These are phyloP conservation scores for Holtermanniella nyarrowii DNA, from an alignment of 768 basidiomycete species.

Conservation along the genomic window DNA sequence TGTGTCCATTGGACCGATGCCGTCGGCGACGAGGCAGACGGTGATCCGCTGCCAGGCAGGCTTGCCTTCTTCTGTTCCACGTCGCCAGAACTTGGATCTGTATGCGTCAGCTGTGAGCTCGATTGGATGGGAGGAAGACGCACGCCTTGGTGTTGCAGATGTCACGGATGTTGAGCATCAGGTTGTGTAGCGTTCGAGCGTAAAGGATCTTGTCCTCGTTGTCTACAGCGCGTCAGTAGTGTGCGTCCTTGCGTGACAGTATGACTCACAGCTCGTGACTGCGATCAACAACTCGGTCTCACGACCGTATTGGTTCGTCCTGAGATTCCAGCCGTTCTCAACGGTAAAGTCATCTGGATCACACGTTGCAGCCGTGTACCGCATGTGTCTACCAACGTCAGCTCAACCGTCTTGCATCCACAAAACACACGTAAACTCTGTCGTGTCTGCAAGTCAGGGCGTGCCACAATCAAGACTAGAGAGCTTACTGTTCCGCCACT, in stretches of 20 bases:
- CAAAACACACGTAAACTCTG: slow-evolving; percentile 74
- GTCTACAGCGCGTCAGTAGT: slow-evolving; percentile 70
- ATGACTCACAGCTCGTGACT: slow-evolving; percentile 53
- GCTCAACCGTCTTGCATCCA: neutral
- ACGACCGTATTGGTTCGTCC: slow-evolving; percentile 73
- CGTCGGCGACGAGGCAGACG: slow-evolving; percentile 72
- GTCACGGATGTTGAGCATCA: slow-evolving; percentile 94
- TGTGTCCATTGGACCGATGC: slow-evolving; percentile 91
- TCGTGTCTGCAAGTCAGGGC: slow-evolving; percentile 44
- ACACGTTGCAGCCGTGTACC: slow-evolving; percentile 80
- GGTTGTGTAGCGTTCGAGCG: slow-evolving; percentile 68
- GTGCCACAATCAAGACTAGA: neutral
- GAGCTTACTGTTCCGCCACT: slow-evolving; percentile 49
- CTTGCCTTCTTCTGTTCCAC: slow-evolving; percentile 20
- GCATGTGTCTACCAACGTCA: slow-evolving; percentile 50
- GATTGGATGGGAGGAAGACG: slow-evolving; percentile 1
- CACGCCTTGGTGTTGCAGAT: slow-evolving; percentile 93
- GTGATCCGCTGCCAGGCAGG: slow-evolving; percentile 77
- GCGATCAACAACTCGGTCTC: slow-evolving; percentile 89
- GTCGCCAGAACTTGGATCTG: slow-evolving; percentile 35
- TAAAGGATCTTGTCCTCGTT: slow-evolving; percentile 39
- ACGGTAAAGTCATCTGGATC: slow-evolving; percentile 79
- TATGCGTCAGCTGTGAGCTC: neutral
- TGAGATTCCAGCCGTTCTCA: slow-evolving; percentile 71
- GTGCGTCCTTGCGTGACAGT: slow-evolving; percentile 59